Evolutionary conservation across 306 rosid genomes (phyloP), one percentile per base, ranked within the genome.

Genomic region (Prunus campanulata): DNA sequence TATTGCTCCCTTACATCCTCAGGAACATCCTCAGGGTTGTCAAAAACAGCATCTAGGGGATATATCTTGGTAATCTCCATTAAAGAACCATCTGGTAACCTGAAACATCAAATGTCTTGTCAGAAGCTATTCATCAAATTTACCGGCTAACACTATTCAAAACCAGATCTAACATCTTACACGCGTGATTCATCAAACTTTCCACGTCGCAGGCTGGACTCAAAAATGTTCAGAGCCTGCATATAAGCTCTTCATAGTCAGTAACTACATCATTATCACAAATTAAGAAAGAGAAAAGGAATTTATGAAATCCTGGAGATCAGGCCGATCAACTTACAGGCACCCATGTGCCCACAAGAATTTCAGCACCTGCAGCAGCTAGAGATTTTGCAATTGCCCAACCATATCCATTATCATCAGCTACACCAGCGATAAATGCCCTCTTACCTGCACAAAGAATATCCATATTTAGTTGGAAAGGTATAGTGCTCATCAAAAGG

Each of bases 321-420:
- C 47, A 30, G 62, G 70, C 25, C 71, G 69, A 66, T 72, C 74
- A 74, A 88, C 98, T 88, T 82, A 94, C 98, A 75, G 98, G 98
- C 72, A 94, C 98, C 98, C 98, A 94, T 13, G 98, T 94, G 71
- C 98, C 98, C 29, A 94, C 93, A 48, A 94, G 93, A 83, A 94
- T 92, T 88, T 94, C 95, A 74, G 98, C 98, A 68, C 97, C 98
- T 2, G 97, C 98, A 44, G 93, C 97, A 22, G 98, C 98, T 15
- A 94, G 97, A 79, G 98, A 88, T 89, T 92, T 94, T 71, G 98
- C 98, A n/a, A 94, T 94, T 51, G 98, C 97, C 98, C 97, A 94
- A 27, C 98, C 98, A 84, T 94, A 94, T 66, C 97, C 98, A 52
- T 90, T 86, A 80, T 94, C 98, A 85, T 94, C 97, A 55, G 98